phyloP scores from a whole-genome alignment of 495 filamentous ascomycete genomes.

The Penicillium lividum region DNA sequence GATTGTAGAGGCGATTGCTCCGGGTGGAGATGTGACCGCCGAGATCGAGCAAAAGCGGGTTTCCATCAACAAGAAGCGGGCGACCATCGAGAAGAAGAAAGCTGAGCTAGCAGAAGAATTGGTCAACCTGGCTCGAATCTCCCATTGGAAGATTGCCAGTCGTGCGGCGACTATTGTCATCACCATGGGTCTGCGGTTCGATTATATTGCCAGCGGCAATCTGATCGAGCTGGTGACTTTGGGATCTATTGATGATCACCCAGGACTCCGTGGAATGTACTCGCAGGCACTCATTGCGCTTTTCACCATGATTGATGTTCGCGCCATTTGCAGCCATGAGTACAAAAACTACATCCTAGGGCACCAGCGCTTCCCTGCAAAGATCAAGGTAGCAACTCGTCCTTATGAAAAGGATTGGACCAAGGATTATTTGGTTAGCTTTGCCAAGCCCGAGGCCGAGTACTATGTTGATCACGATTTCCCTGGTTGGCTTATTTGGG shows the following conservation, averaged over 20 bases:
- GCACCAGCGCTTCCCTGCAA: constrained; percentile 71
- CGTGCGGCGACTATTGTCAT: constrained; percentile 85
- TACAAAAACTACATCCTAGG: constrained; percentile 83
- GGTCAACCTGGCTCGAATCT: constrained; percentile 69
- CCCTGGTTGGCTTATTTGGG: constrained; percentile 98
- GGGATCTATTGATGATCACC: constrained; percentile 88
- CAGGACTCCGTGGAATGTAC: constrained; percentile 79
- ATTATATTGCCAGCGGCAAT: constrained; percentile 75
- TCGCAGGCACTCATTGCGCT: constrained; percentile 74
- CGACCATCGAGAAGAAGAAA: constrained; percentile 79
- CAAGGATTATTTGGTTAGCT: constrained; percentile 70
- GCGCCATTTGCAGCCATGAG: constrained; percentile 80
- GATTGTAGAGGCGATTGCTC: constrained; percentile 71
- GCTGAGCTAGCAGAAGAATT: constrained; percentile 76
- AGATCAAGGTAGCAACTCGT: constrained; percentile 69
- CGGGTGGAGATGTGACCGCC: constrained; percentile 62
- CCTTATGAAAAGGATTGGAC: constrained; percentile 77
- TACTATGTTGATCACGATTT: constrained; percentile 91
- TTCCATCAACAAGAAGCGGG: constrained; percentile 71
- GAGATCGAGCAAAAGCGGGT: constrained; percentile 66
- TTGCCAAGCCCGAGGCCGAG: constrained; percentile 76
- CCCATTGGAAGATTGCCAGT: constrained; percentile 95
- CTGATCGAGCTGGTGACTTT: constrained; percentile 81
- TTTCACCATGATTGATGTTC: constrained; percentile 80
- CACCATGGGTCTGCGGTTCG: constrained; percentile 84